A percentile compares a stretch with the other conserved stretches of the same genome.
Conservation (phyloP, 768 basidiomycete species). For the Dacryopinax spathularia region DNA sequence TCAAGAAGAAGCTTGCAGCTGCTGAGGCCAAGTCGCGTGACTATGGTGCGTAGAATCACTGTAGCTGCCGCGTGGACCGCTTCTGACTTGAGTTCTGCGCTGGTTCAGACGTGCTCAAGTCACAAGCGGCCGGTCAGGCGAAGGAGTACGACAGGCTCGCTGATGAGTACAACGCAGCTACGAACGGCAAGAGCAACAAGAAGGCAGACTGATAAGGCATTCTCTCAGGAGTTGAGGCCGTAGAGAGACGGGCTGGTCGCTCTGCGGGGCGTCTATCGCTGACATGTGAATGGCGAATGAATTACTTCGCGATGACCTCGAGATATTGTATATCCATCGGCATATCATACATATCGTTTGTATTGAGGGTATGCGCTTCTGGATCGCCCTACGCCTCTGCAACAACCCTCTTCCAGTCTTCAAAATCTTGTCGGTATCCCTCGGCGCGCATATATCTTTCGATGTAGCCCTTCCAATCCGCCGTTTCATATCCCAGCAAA, state of each 20-base stretch:
- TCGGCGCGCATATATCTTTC: background rate
- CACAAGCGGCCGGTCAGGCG: slow-evolving; percentile 64
- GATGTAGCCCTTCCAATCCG: background rate
- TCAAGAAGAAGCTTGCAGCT: slow-evolving; percentile 52
- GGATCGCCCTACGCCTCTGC: background rate
- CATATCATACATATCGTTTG: too few species aligned
- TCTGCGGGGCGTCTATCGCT: background rate
- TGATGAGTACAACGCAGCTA: slow-evolving; percentile 56
- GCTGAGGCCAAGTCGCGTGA: slow-evolving; percentile 48
- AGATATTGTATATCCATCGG: background rate
- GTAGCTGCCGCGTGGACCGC: background rate
- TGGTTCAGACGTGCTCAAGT: slow-evolving; percentile 55
- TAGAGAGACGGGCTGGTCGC: background rate
- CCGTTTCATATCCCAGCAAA: background rate
- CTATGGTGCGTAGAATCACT: slow-evolving; percentile 35
- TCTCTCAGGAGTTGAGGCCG: background rate
- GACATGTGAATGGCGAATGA: too few species aligned
- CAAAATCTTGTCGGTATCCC: background rate
- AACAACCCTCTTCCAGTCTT: background rate
- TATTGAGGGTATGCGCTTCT: background rate
- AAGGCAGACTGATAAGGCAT: slow-evolving; percentile 37
- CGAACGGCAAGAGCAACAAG: slow-evolving; percentile 48
- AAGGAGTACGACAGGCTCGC: slow-evolving; percentile 72
- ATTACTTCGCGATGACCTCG: background rate
- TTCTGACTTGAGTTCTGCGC: slow-evolving; percentile 5